phyloP scores from a whole-genome alignment of 108 stramenopile genomes.

The Nitzschia sp. region DNA sequence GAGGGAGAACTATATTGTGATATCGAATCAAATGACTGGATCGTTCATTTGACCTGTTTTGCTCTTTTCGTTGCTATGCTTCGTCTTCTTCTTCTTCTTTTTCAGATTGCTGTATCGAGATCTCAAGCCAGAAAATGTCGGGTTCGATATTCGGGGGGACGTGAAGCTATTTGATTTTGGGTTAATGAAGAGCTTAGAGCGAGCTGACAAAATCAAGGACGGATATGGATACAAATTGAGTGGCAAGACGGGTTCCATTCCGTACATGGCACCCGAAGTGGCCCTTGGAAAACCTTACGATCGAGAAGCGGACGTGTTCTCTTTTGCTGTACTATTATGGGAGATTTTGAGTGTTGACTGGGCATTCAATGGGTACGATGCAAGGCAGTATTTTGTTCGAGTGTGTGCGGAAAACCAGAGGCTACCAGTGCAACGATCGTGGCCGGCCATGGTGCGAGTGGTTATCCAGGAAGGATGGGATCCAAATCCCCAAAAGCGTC shows the following conservation, averaged over 20 bases:
- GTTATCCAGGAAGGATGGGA: constrained; percentile 45
- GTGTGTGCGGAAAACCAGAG: constrained; percentile 25
- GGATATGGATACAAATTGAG: constrained; percentile 41
- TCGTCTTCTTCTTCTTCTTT: not conserved
- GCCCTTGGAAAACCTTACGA: constrained; percentile 58
- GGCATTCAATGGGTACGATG: constrained; percentile 25
- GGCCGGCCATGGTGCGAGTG: constrained; percentile 30
- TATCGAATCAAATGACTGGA: no score
- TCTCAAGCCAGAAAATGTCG: constrained; percentile 51
- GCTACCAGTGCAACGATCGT: not conserved
- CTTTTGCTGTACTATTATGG: constrained; percentile 71
- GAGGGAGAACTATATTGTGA: not conserved
- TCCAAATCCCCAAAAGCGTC: constrained; percentile 32
- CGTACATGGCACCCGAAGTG: constrained; percentile 78
- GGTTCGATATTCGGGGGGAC: constrained; percentile 51
- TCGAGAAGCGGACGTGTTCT: constrained; percentile 63
- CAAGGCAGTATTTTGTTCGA: constrained; percentile 25
- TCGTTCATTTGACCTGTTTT: no score
- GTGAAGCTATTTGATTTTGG: constrained; percentile 62
- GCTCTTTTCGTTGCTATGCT: no score
- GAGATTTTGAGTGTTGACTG: constrained; percentile 35
- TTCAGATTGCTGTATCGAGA: constrained; percentile 43
- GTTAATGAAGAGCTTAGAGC: constrained; percentile 30
- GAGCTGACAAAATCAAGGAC: constrained; percentile 15
- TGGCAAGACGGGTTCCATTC: constrained; percentile 31